Base-by-base conservation (phyloP, 306 rosid species). In the Casuarina equisetifolia region DNA sequence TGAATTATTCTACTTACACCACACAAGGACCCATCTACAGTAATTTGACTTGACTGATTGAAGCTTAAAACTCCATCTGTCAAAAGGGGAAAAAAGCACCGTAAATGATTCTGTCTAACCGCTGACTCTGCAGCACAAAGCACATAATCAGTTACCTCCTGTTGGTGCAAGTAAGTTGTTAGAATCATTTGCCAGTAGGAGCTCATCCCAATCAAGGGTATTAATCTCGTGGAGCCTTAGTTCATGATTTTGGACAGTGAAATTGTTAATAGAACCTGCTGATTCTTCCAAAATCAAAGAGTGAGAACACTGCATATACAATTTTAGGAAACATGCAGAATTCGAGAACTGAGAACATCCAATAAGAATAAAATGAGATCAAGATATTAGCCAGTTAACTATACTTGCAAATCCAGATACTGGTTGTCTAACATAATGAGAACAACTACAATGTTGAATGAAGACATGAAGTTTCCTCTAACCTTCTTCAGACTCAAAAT, bases 141-240 rank as follows among this genome's bases (percentile, higher is more conserved):
- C 71, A 71, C 72, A 48, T 20, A 72, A 75, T 74, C 76, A 69
- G 75, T 92, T 92, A 95, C 99, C 97, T 88, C 85, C 91, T 80
- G 81, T 73, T 81, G 80, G 80, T 3, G 76, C 17, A 40, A 70
- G 20, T 52, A 81, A 45, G 70, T 85, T 70, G 80, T 69, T 74
- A 68, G 69, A 84, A 75, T 91, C 97, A 67, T 86, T 80, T 76
- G 83, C 36, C 59, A 67, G 88, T 67, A 96, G 97, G 62, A 96
- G 96, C 25, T 96, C 99, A 79, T 96, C 97, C 99, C 99, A 96
- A 54, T 96, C 99, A 57, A 96, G 99, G 62, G 99, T 92, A 82
- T 96, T 96, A 79, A 96, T 89, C 84, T 96, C 99, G 67, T 87
- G 84, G 50, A 88, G 87, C 99, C 96, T 96, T 97, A 49, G 82